phyloP scores from a whole-genome alignment of 345 rosid species.

The Dimocarpus longan region DNA sequence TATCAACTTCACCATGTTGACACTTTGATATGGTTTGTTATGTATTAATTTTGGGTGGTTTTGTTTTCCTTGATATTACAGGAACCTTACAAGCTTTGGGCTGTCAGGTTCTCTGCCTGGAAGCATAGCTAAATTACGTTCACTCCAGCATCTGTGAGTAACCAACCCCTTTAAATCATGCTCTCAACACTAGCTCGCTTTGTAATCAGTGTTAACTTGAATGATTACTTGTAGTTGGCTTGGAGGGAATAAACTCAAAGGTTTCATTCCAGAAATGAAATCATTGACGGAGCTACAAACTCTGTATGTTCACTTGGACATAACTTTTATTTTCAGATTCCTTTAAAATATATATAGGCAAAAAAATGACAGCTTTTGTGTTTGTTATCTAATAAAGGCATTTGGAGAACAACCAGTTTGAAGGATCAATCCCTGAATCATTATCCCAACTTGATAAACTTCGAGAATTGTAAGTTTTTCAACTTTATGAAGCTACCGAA shows the following conservation, averaged over 20 bases:
- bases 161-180: slow-evolving; percentile 5
- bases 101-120: slow-evolving; percentile 57
- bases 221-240: slow-evolving; percentile 58
- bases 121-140: slow-evolving; percentile 57
- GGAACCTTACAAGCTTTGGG: slow-evolving; percentile 68
- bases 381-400: slow-evolving; percentile 46
- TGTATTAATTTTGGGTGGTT: slow-evolving; percentile 8
- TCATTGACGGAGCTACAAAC: slow-evolving; percentile 49
- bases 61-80: slow-evolving; percentile 33
- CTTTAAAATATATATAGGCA: not conserved
- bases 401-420: slow-evolving; percentile 71
- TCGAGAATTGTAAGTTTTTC: slow-evolving; percentile 54
- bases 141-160: slow-evolving; percentile 70
- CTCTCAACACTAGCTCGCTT: not conserved
- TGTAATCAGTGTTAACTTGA: slow-evolving; percentile 14
- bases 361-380: slow-evolving; percentile 20
- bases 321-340: not conserved
- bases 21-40: not conserved
- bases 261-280: slow-evolving; percentile 67
- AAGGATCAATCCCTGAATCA: slow-evolving; percentile 68
- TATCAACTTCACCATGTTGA: not conserved
- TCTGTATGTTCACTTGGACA: slow-evolving; percentile 49
- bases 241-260: slow-evolving; percentile 68
- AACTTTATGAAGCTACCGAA: not conserved
- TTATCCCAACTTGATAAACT: slow-evolving; percentile 53